These are phyloP conservation scores for Dictyostelium purpureum DNA, from an alignment of 78 protist species.

Conservation along the genomic window DNA sequence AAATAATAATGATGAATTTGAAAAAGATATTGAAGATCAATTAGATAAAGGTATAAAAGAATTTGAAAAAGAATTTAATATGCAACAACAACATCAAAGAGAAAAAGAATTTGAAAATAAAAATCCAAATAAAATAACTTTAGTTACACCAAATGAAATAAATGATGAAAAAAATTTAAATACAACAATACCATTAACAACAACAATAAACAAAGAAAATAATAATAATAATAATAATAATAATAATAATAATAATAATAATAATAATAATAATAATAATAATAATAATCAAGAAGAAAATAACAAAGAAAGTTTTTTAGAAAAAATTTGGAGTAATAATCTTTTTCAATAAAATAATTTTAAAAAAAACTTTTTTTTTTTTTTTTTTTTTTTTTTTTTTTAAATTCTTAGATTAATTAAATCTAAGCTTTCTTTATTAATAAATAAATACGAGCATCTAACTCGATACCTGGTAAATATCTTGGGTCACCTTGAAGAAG, in stretches of 20 bases:
- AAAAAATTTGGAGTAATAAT: constrained; percentile 6
- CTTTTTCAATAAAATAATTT: neutral
- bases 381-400: too few species aligned
- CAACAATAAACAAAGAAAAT: neutral
- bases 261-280: neutral
- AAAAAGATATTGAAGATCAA: constrained; percentile 4
- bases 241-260: neutral
- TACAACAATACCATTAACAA: neutral
- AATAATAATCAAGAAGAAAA: neutral
- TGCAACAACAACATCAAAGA: neutral
- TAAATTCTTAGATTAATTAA: too few species aligned
- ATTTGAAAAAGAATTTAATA: neutral
- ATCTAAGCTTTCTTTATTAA: constrained; percentile 68
- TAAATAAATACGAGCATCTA: constrained; percentile 71
- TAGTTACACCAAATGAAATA: neutral
- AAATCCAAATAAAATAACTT: neutral
- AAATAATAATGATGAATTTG: neutral
- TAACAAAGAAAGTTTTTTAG: neutral
- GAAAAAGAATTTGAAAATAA: neutral
- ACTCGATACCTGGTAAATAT: constrained; percentile 68
- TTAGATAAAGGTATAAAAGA: neutral
- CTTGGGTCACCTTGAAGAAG: constrained; percentile 86
- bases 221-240: neutral
- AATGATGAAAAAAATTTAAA: too few species aligned
- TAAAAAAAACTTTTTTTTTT: too few species aligned